Evolutionary conservation across 306 rosid genomes (phyloP), one percentile per base, ranked within the genome.

Genomic region (Adenanthera pavonina): DNA sequence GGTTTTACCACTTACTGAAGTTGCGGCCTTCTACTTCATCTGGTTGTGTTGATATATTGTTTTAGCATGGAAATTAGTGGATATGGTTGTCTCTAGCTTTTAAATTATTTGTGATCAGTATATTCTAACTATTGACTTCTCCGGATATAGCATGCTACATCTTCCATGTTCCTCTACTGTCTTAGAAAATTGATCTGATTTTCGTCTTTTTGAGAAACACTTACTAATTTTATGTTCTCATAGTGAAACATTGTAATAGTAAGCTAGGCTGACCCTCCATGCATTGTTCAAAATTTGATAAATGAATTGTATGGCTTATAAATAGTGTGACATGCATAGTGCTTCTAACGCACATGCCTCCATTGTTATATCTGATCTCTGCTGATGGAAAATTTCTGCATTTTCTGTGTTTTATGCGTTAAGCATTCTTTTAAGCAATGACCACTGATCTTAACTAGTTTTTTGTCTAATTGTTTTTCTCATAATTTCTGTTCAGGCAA

Each of bases 1-100:
- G 60, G 40, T 76, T 70, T 84, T 67, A 65, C 30, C 35, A 44
- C 6, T 54, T n/a, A 47, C 75, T 57, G 49, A 69, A 78, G 36
- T 25, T 85, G 47, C 40, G 54, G 38, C 13, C 34, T 73, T 38
- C 8, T 47, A 44, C 43, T 33, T 49, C 40, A 44, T 53, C 46
- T 3, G n/a, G 33, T 38, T 9, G 30, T 36, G 76, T 67, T 53
- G 19, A 69, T 11, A 7, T 19, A 1, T 72, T 69, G 68, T 67
- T 41, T 69, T 40, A 38, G 47, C 30, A 62, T 51, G 56, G 43
- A 7, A 48, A 33, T 30, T 71, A 60, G 67, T 60, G 67, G 52
- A 75, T 47, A 62, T 76, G 47, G 30, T 76, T 33, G 59, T 44
- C 25, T 76, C 43, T 25, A 3, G 80, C 36, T 19, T 16, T 62